Base-by-base conservation (phyloP, 2,329 filamentous ascomycete genomes). In the Trichoderma sp. region DNA sequence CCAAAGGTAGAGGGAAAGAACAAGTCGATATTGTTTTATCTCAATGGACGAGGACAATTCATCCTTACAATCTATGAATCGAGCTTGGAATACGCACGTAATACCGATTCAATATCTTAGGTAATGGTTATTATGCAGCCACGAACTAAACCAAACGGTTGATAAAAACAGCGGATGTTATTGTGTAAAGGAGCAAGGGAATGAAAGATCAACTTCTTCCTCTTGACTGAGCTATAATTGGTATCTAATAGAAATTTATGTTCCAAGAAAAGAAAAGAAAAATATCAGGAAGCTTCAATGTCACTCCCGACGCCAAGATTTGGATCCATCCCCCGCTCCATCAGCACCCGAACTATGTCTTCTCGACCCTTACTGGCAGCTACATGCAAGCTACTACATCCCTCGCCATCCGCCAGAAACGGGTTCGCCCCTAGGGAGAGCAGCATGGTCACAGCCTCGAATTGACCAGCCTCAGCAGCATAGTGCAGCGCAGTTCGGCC, bases 401-500 rank as follows among this genome's bases (percentile, higher is more conserved):
- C 66, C 16, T 68, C 58, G 33, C 35, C 49, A 27, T 68, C 66
- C 11, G 49, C 58, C 4, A 68, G 58, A 59, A 61, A 62, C 10
- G 66, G 66, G 47, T 68, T 62, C 16, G 66, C 58, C 14, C 66
- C 66, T 7, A 61, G 19, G 10, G 66, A 61, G 8, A 68, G 49
- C 7, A 68, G 37, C 66, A 68, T 57, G 6, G 35, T 55, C 11
- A 63, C 58, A 14, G 66, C 66, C 7, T 68, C 66, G 47, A 68
- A 49, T 49, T 68, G 66, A 2, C 66, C 66, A 57, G 58, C 66
- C 27, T 62, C 66, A 2, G 66, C 49, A 10, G 66, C 66, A 49
- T 68, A 63, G 35, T 68, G 66, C 11, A 68, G 58, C 14, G 66
- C 58, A 37, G 66, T 68, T 7, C 66, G 66, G 8, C 66, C 66